These are phyloP conservation scores for Aspergillus awamori DNA, from an alignment of 2,329 filamentous ascomycete species.

Conservation along the genomic window DNA sequence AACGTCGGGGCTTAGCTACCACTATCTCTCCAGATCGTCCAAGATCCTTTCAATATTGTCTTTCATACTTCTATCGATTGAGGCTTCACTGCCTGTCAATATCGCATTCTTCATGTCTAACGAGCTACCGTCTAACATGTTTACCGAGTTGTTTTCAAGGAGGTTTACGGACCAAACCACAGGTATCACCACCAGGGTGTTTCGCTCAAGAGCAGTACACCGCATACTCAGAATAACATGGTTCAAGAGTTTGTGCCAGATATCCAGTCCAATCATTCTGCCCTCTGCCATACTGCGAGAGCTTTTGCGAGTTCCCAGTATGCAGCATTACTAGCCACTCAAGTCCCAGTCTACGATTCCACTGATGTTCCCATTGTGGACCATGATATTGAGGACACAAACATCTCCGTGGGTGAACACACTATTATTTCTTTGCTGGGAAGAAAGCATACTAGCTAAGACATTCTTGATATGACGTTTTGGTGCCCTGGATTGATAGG, in stretches of 20 bases:
- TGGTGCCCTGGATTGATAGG: constrained; percentile 20
- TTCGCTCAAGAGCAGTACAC: background rate
- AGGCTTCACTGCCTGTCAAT: too few relatives aligned
- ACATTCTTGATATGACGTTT: constrained; percentile 22
- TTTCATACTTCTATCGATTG: too few relatives aligned
- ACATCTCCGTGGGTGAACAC: constrained; percentile 14
- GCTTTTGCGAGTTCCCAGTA: background rate
- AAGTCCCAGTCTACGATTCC: background rate
- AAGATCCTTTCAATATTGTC: too few relatives aligned
- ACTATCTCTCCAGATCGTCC: too few relatives aligned
- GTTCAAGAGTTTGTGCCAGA: background rate
- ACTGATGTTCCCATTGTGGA: background rate
- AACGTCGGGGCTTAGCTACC: too few relatives aligned
- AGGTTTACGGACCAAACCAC: too few relatives aligned
- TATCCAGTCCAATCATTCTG: constrained; percentile 1
- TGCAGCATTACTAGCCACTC: background rate
- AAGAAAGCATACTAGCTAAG: constrained; percentile 21
- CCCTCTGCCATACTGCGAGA: background rate
- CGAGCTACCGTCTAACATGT: too few relatives aligned
- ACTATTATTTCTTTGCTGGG: constrained; percentile 21
- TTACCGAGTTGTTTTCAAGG: too few relatives aligned
- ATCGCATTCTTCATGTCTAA: too few relatives aligned
- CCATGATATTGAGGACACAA: background rate
- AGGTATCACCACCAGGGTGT: background rate
- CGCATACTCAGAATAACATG: background rate